These are phyloP conservation scores for Cryptosporidium xiaoi DNA, from an alignment of 169 alveolate genomes.

Conservation along the genomic window DNA sequence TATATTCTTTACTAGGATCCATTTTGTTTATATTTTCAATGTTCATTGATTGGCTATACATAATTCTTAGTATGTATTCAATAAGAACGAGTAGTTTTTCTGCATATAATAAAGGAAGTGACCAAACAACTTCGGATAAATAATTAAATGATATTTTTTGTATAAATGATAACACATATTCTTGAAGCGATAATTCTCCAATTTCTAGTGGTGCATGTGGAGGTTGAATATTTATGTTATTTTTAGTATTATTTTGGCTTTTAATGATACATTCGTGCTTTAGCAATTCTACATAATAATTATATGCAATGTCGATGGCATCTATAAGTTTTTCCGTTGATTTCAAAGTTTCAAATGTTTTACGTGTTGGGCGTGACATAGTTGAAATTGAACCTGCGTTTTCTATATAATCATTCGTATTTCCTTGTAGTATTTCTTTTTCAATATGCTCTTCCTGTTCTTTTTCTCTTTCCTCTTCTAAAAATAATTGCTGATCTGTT, in stretches of 20 bases:
- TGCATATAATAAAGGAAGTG: conserved; percentile 82
- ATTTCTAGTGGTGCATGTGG: conserved; percentile 76
- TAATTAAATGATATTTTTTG: conserved; percentile 76
- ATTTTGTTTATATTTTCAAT: not conserved
- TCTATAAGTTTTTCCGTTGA: conserved; percentile 84
- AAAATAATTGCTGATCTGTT: conserved; percentile 83
- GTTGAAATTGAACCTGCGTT: conserved; percentile 79
- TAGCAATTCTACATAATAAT: conserved; percentile 70
- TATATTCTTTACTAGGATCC: not conserved
- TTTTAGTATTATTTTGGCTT: conserved; percentile 13
- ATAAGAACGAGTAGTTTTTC: conserved; percentile 76
- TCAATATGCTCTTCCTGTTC: conserved; percentile 86
- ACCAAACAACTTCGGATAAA: conserved; percentile 78
- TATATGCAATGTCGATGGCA: conserved; percentile 78
- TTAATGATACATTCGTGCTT: conserved; percentile 71
- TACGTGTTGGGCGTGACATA: conserved; percentile 82
- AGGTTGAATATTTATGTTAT: conserved; percentile 22
- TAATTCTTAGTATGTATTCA: conserved; percentile 74
- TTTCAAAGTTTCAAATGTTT: conserved; percentile 84
- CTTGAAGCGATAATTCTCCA: conserved; percentile 77
- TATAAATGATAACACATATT: conserved; percentile 75
- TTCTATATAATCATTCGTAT: conserved; percentile 81
- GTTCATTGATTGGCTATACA: conserved; percentile 51
- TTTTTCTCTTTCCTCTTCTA: conserved; percentile 86
- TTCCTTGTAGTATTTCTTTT: conserved; percentile 79